Conservation (phyloP, 1,284 basidiomycete genomes). For the Rhodofomes roseus region DNA sequence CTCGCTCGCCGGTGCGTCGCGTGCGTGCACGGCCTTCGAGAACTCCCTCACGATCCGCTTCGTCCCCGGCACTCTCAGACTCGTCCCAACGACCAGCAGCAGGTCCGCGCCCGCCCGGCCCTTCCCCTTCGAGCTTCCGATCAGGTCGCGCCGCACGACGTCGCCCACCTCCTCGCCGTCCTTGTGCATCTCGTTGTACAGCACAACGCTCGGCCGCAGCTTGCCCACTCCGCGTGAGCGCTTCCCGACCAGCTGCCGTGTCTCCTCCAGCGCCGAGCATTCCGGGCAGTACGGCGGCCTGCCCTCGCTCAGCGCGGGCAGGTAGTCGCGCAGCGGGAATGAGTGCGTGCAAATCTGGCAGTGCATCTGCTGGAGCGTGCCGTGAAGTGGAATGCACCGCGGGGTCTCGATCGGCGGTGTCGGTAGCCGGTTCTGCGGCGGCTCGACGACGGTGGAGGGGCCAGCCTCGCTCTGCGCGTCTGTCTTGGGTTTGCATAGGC, state of each 20-base stretch:
- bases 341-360: conserved; percentile 80
- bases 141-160: conserved; percentile 71
- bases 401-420: conserved; percentile 48
- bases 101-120: conserved; percentile 75
- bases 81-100: conserved; percentile 89
- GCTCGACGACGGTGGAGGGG: conserved; percentile 2
- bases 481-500: conserved; percentile 28
- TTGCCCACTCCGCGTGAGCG: conserved; percentile 79
- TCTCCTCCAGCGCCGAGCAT: conserved; percentile 68
- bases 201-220: conserved; percentile 83
- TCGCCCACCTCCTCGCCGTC: conserved; percentile 86
- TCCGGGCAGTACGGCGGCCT: conserved; percentile 76
- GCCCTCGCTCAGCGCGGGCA: conserved; percentile 54
- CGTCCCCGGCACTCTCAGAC: conserved; percentile 86
- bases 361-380: conserved; percentile 76
- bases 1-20: conserved; percentile 29
- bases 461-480: conserved; percentile 6
- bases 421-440: conserved; percentile 29
- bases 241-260: conserved; percentile 74
- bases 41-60: conserved; percentile 93
- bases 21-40: conserved; percentile 70
- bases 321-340: conserved; percentile 59
- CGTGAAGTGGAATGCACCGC: conserved; percentile 88
- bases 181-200: conserved; percentile 89
- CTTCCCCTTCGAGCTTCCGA: conserved; percentile 62